phyloP scores from a whole-genome alignment of 176 grass and related monocot species.

The Tuctoria greenei region DNA sequence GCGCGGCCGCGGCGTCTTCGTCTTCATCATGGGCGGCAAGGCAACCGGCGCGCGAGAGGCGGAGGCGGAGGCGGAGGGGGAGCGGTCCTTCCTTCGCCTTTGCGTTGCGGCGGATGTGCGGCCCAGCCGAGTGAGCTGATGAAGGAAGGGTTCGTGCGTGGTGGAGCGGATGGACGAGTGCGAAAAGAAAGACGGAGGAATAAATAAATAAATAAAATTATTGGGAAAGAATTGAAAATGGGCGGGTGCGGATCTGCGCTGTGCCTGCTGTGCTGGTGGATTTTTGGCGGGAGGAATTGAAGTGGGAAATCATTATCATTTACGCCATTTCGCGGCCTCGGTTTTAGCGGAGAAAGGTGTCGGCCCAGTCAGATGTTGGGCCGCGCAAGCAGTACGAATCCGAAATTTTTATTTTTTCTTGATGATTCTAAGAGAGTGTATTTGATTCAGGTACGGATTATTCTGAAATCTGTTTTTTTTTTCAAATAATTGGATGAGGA shows the following conservation, averaged over 20 bases:
- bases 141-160: neutral
- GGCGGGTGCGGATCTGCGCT: neutral
- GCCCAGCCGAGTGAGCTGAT: neutral
- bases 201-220: neutral
- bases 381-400: neutral
- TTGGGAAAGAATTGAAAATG: constrained; percentile 18
- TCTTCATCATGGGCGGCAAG: constrained; percentile 42
- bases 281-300: constrained; percentile 38
- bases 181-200: neutral
- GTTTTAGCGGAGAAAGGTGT: neutral
- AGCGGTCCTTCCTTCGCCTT: no score
- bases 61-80: no score
- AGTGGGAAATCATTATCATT: neutral
- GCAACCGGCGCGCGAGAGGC: neutral
- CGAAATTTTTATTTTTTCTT: no score
- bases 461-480: no score
- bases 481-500: no score
- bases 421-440: no score
- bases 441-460: no score
- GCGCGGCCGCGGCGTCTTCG: constrained; percentile 46
- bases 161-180: neutral
- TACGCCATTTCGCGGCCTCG: neutral
- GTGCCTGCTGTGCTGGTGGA: constrained; percentile 15
- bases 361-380: neutral
- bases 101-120: neutral